phyloP scores from a whole-genome alignment of 805 yeast genomes.

The Suhomyces emberorum region DNA sequence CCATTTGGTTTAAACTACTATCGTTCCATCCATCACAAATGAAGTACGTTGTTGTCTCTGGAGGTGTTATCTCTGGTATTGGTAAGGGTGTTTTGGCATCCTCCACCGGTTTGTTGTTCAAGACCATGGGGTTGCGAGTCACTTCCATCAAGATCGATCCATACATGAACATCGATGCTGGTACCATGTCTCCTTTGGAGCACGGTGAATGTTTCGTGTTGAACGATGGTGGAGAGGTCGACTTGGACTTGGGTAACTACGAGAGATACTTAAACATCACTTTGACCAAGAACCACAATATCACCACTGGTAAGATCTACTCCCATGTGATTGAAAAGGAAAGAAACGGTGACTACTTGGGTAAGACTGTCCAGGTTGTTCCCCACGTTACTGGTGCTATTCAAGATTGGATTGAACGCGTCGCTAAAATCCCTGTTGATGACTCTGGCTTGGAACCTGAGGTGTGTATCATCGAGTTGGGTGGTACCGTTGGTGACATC shows the following conservation, averaged over 20 bases:
- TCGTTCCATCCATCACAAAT: constrained; percentile 35
- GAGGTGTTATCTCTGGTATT: constrained; percentile 99
- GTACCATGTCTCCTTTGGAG: constrained; percentile 98
- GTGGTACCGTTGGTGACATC: constrained; percentile 99
- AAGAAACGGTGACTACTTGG: constrained; percentile 95
- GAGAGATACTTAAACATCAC: constrained; percentile 95
- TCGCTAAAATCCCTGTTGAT: constrained; percentile 89
- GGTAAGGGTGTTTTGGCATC: constrained; percentile 99
- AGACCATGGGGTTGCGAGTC: constrained; percentile 90
- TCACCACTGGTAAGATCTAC: constrained; percentile 97
- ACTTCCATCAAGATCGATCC: constrained; percentile 99
- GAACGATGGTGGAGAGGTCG: constrained; percentile 99
- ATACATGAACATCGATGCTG: constrained; percentile 98
- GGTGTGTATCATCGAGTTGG: constrained; percentile 93
- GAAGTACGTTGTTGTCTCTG: constrained; percentile 99
- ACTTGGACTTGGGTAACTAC: constrained; percentile 95
- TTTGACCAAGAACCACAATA: constrained; percentile 89
- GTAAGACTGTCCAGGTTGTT: constrained; percentile 99
- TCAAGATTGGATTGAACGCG: constrained; percentile 98
- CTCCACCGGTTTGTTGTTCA: constrained; percentile 90
- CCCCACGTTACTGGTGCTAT: constrained; percentile 97
- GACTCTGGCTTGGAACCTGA: constrained; percentile 86
- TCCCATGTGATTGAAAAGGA: constrained; percentile 91
- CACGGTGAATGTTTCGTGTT: constrained; percentile 98
- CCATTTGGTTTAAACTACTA: neutral